phyloP scores from a whole-genome alignment of 1,139 yeast species.

The Hemisphaericaspora subhashii region DNA sequence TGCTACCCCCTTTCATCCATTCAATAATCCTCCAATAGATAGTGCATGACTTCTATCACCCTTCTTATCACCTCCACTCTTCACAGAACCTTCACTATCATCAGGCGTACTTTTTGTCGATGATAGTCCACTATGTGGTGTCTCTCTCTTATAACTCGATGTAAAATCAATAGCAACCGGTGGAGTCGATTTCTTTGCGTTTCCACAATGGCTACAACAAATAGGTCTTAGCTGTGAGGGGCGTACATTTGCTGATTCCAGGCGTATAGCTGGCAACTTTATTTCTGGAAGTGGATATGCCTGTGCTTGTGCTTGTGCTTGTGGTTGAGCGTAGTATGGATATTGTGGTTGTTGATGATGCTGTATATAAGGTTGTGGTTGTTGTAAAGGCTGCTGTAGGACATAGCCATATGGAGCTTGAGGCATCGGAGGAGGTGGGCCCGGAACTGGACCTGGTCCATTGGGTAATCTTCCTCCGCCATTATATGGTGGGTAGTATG shows the following conservation, averaged over 20 bases:
- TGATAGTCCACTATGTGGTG: neutral
- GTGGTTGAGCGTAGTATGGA: slow-evolving; percentile 3
- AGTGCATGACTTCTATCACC: slow-evolving; percentile 16
- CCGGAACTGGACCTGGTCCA: slow-evolving; percentile 49
- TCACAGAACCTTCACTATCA: slow-evolving; percentile 10
- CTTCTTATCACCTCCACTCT: slow-evolving; percentile 2
- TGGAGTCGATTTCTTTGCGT: slow-evolving; percentile 6
- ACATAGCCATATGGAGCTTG: slow-evolving; percentile 1
- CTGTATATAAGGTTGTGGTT: slow-evolving; percentile 7
- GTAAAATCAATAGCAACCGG: slow-evolving; percentile 36
- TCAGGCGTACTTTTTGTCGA: slow-evolving; percentile 1
- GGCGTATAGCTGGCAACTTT: slow-evolving; percentile 6
- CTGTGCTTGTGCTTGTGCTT: slow-evolving; percentile 5
- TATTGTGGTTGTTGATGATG: slow-evolving; percentile 4
- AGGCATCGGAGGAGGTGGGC: slow-evolving; percentile 37
- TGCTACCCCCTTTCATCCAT: too few species aligned
- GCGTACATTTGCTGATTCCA: neutral
- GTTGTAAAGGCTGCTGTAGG: slow-evolving; percentile 5
- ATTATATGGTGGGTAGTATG: slow-evolving; percentile 40
- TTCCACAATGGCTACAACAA: slow-evolving; percentile 10
- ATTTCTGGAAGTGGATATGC: slow-evolving; percentile 6
- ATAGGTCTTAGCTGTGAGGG: slow-evolving; percentile 16
- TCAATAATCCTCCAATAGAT: slow-evolving; percentile 41
- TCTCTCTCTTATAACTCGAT: slow-evolving; percentile 18
- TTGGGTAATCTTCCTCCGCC: slow-evolving; percentile 43